Evolutionary conservation across 2,329 filamentous ascomycete species (phyloP), one percentile per base, ranked within the genome.

Genomic region (Colletotrichum filicis): DNA sequence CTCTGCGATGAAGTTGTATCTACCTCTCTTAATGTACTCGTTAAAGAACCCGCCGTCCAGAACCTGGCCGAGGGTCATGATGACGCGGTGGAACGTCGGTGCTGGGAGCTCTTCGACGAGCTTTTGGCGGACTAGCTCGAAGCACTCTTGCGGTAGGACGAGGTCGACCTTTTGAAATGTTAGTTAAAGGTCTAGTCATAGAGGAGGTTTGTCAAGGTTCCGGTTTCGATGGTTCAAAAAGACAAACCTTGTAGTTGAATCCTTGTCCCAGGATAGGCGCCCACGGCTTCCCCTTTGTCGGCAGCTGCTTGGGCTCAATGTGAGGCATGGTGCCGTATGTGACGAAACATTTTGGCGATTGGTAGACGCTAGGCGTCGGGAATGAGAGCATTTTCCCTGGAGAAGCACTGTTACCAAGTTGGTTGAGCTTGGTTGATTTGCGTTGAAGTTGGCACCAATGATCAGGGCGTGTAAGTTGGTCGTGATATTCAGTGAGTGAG

Each of bases 11-110:
- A 59, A 16, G 6, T 7, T 5, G 37, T 26, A 52, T 60, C 26
- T 83, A 94, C 94, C 93, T 73, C 88, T 88, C 81, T 97, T 97
- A 76, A 98, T 92, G 79, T 97, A 95, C 56, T 91, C 87, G n/a
- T 90, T 92, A 78, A 98, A 95, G 78, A 98, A 97, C 0, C 92
- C 89, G 1, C 90, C 90, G 42, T 93, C 87, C 1, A 98, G 80
- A 5, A 98, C 79, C 71, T 94, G 91, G 9, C 87, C 88, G 11
- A 98, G 86, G 4, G 90, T 90, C 88, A 97, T 92, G 76, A 90
- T 89, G 2, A 97, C 90, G 73, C 90, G 89, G 37, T 89, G 89
- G 85, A 94, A 97, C 14, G 77, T 76, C 1, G 88, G 86, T 5
- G 77, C 76, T 8, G 76, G 77, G 14, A 76, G 76, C 4, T 78